Base-by-base conservation (phyloP, 441 rosid species). In the Adansonia madagascariensis region DNA sequence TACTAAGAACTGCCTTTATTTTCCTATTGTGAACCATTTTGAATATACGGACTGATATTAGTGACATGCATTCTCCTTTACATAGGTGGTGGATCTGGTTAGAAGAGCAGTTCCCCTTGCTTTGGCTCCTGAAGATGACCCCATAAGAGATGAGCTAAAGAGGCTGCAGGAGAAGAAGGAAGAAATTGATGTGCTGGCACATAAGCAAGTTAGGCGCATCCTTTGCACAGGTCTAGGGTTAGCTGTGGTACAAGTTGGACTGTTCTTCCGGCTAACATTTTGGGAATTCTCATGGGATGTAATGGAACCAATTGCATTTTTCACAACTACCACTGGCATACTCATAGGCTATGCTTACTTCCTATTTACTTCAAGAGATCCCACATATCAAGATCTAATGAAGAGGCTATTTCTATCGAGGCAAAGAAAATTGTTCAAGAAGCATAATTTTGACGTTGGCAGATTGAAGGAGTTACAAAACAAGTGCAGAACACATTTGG, bases 271-370 rank as follows among this genome's bases (percentile, higher is more conserved):
- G 46, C 84, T 96, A 61, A 96, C 98, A 0, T 94, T 94, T 83
- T 96, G 98, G 98, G 99, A 92, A 83, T 91, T 96, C 80, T 92
- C 98, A 3, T 96, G 99, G 99, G 99, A 96, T 83, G 96, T 96
- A 17, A 96, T 94, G 99, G 99, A 96, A 80, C 98, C 98, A 1
- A 88, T 96, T 10, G 86, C 94, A 3, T 96, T 96, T 81, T 96
- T 92, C 83, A 71, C 83, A 22, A 92, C 99, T 1, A 64, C 98
- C 15, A 81, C 89, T 0, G 90, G 97, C 66, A 75, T 96, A 17
- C 85, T 96, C 9, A 75, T 91, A 0, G 97, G 98, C 76, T 96
- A 94, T 72, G 98, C 94, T 74, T 96, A 91, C 85, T 92, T 96
- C 86, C 74, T 96, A 78, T 55, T 86, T 76, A 96, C 99, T 60